Base-by-base conservation (phyloP, 2,329 filamentous ascomycete species). In the Monilinia polystroma region DNA sequence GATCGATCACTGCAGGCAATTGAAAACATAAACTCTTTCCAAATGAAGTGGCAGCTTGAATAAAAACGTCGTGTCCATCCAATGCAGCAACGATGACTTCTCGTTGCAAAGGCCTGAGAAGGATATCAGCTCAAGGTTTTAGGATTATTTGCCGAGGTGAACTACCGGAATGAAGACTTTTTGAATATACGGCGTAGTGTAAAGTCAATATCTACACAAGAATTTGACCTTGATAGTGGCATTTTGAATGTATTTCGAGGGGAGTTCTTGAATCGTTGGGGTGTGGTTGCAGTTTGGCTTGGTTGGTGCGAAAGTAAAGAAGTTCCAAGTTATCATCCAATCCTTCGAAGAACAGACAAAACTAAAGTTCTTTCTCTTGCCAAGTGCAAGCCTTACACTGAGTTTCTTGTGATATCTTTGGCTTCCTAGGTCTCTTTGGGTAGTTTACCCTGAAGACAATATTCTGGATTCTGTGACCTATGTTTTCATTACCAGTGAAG, bases 11-110 rank as follows among this genome's bases (percentile, higher is more conserved):
- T 32, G 93, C 93, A 11, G 93, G 93, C 1, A 97, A 83, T 77
- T 97, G 93, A 76, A 94, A 97, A 80, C 94, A 97, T 64, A 97
- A 78, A 75, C 92, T 96, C 78, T 97, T 97, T 53, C 93, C 94
- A 77, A 97, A 97, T 12, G 90, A 92, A 3, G 91, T 93, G 65
- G 91, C 91, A 57, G 94, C 94, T 78, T 97, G 94, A 0, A 98
- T 85, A 75, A 96, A 97, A 54, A 98, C 90, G 88, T 98, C 94
- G 70, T 93, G 84, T 20, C 92, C 90, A 66, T 90, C 86, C 11
- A 97, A 82, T 3, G 91, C 91, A 10, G 92, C 90, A 67, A 85
- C 83, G 66, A 98, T 94, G 66, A 97, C 93, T 74, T 98, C 93
- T 68, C 91, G 87, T 76, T 97, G 94, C 49, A 91, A 81, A 14